Evolutionary conservation across 345 rosid genomes (phyloP).

Genomic region (Erodium maritimum): DNA sequence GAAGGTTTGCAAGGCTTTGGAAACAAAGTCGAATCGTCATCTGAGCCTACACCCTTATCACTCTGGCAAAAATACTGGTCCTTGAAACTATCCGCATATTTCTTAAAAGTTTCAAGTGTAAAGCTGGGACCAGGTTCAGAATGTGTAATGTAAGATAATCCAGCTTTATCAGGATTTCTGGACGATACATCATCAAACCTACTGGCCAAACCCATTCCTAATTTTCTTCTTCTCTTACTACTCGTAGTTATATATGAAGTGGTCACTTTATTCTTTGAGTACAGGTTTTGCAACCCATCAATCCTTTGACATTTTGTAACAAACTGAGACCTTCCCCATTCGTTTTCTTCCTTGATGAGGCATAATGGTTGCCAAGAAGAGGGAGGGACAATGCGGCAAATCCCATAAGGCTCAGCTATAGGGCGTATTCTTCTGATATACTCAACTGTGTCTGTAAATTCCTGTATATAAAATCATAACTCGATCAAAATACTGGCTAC

Average conservation of each 20-base stretch:
- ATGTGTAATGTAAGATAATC: constrained; percentile 16
- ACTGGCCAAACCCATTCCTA: constrained; percentile 6
- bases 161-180: constrained; percentile 15
- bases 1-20: constrained; percentile 20
- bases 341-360: constrained; percentile 25
- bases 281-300: constrained; percentile 25
- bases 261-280: constrained; percentile 14
- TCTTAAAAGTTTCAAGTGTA: constrained; percentile 43
- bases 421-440: constrained; percentile 48
- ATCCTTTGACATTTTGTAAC: constrained; percentile 34
- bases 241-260: constrained; percentile 11
- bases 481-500: background rate
- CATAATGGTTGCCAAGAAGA: constrained; percentile 61
- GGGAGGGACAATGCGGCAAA: constrained; percentile 70
- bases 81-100: constrained; percentile 35
- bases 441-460: constrained; percentile 44
- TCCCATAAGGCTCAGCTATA: constrained; percentile 47
- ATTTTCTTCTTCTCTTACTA: constrained; percentile 12
- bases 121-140: constrained; percentile 27
- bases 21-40: constrained; percentile 12
- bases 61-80: constrained; percentile 25
- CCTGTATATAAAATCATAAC: constrained; percentile 28
- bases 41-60: constrained; percentile 10
- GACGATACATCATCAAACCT: constrained; percentile 11
- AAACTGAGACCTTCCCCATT: constrained; percentile 41